Evolutionary conservation across 768 basidiomycete genomes (phyloP), one percentile per base, ranked within the genome.

Genomic region (Fistulinella prunicolor): DNA sequence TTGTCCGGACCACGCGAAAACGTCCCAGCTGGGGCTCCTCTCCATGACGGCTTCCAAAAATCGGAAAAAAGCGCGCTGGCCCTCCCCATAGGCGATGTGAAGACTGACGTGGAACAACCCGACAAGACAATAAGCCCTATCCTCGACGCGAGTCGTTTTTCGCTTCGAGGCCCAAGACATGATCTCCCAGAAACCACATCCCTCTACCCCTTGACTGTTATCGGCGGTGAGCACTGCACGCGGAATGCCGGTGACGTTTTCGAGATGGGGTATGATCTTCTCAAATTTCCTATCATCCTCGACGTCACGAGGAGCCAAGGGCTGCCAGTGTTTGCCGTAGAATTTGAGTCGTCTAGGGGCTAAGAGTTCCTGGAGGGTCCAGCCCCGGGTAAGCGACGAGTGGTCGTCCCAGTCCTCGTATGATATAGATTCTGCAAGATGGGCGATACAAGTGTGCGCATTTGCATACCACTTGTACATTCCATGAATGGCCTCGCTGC

Each of bases 401-500:
- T 61, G 56, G 0, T 4, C 0, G 4, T 5, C 8, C 30, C 47
- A 42, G 6, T 50, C 50, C 2, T 10, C 23, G 2, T 17, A 29
- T 2, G 44, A 32, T 0, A 17, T 42, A 1, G 54, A 40, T 13
- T 50, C 35, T 17, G 44, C 47, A 5, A 61, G 51, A 30, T 61
- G 38, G n/a, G 43, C 49, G 22, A 61, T 47, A 29, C 62, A 64
- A 28, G 64, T 26, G 24, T 50, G 26, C 9, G 54, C 35, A 22
- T 62, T 48, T 5, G 46, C 35, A 42, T 64, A 64, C 60, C 62
- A 63, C 38, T 43, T 41, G 50, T 50, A 64, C 55, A 64, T 61
- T 5, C 46, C 42, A 5, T 46, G 46, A 9, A 63, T 49, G 9
- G 62, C 50, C 16, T 62, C 60, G 17, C 40, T 46, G 38, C 64